Evolutionary conservation across 2,329 filamentous ascomycete genomes (phyloP).

Genomic region (Colletotrichum melonis): DNA sequence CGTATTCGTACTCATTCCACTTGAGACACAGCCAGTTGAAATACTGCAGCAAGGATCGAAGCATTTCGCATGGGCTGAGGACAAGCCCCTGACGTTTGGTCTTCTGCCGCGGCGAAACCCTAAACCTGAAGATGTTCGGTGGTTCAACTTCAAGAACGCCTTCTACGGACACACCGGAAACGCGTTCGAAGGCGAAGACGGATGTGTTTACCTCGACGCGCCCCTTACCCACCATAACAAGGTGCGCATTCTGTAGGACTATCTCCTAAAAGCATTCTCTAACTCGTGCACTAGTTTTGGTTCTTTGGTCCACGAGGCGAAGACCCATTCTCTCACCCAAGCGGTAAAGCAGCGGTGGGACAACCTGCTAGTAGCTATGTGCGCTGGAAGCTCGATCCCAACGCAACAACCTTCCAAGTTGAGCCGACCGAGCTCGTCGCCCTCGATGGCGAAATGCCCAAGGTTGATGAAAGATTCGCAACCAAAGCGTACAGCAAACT

Average conservation of each 20-base stretch:
- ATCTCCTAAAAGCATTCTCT: neutral
- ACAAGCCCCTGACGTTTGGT: neutral
- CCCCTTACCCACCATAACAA: neutral
- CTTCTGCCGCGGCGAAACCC: neutral
- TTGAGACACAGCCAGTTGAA: neutral
- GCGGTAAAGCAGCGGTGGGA: neutral
- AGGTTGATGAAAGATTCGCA: neutral
- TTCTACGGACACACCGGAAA: neutral
- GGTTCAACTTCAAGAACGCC: neutral
- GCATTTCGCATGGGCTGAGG: neutral
- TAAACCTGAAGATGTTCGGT: neutral
- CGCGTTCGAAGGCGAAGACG: neutral
- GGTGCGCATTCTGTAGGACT: neutral
- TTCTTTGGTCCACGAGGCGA: neutral
- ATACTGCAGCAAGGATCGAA: neutral
- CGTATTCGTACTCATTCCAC: neutral
- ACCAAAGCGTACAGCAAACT: neutral
- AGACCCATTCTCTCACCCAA: neutral
- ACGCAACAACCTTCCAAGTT: neutral
- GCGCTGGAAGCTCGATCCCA: neutral
- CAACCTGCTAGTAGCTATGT: neutral
- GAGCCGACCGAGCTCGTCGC: neutral
- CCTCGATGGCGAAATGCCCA: neutral
- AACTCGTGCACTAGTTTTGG: neutral
- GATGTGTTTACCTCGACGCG: neutral